Evolutionary conservation across 306 rosid genomes (phyloP).

Genomic region (Aeschynomene evenia): DNA sequence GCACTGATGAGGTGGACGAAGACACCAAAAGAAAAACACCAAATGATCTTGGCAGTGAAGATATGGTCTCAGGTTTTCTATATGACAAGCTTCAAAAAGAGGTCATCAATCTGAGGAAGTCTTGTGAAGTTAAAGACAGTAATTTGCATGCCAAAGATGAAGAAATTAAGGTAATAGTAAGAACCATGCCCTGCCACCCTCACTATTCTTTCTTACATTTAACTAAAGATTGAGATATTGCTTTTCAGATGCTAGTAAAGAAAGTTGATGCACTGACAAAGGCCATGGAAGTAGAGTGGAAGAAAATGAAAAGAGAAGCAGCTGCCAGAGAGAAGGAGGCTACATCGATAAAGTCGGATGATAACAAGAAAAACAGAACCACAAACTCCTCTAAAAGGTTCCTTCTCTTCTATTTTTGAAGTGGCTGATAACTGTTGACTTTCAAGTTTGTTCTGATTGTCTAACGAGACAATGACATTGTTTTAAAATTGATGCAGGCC

Average conservation of each 20-base stretch:
- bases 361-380: constrained; percentile 48
- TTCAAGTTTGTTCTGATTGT: neutral
- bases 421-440: neutral
- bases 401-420: neutral
- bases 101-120: constrained; percentile 66
- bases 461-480: constrained; percentile 1
- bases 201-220: neutral
- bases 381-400: constrained; percentile 54
- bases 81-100: constrained; percentile 87
- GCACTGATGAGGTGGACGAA: constrained; percentile 29
- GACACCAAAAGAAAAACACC: constrained; percentile 35
- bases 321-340: constrained; percentile 72
- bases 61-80: constrained; percentile 78
- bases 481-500: constrained; percentile 48
- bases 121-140: constrained; percentile 58
- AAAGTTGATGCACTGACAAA: constrained; percentile 77
- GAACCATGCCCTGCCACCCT: neutral
- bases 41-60: constrained; percentile 36
- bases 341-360: constrained; percentile 46
- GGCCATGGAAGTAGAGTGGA: constrained; percentile 71
- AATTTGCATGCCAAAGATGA: constrained; percentile 65
- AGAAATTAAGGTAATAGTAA: constrained; percentile 68
- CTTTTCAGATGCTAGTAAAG: constrained; percentile 67
- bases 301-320: constrained; percentile 78
- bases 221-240: constrained; percentile 22